Evolutionary conservation across 768 basidiomycete genomes (phyloP).

Genomic region (Dictyophora rubrovolvata): DNA sequence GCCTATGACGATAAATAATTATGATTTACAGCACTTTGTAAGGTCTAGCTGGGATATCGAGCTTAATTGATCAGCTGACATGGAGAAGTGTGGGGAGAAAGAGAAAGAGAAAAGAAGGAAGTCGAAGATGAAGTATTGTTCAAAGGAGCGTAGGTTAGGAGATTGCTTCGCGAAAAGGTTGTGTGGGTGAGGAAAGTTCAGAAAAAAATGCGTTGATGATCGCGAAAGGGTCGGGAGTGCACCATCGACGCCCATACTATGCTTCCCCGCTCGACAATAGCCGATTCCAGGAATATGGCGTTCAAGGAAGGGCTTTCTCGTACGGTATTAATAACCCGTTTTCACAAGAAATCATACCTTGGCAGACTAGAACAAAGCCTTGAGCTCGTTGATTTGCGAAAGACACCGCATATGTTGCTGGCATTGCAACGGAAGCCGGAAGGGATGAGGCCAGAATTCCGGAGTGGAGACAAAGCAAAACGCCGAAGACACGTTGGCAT

Average conservation of each 20-base stretch:
- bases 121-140: neutral
- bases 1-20: too few species aligned
- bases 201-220: neutral
- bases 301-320: neutral
- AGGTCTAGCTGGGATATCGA: too few species aligned
- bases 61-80: neutral
- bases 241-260: neutral
- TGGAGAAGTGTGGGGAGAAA: neutral
- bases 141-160: neutral
- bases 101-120: neutral
- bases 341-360: too few species aligned
- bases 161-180: neutral
- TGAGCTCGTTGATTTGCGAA: neutral
- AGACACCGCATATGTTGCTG: neutral
- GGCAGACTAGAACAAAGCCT: too few species aligned
- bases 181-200: neutral
- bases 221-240: conserved; percentile 1
- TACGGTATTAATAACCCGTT: too few species aligned
- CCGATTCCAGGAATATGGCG: neutral
- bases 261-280: conserved; percentile 2
- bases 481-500: neutral
- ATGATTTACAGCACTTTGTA: too few species aligned
- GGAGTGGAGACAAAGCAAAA: neutral
- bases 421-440: neutral
- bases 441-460: neutral